Conservation (phyloP, 2,329 filamentous ascomycete genomes). For the Neonectria neomacrospora region DNA sequence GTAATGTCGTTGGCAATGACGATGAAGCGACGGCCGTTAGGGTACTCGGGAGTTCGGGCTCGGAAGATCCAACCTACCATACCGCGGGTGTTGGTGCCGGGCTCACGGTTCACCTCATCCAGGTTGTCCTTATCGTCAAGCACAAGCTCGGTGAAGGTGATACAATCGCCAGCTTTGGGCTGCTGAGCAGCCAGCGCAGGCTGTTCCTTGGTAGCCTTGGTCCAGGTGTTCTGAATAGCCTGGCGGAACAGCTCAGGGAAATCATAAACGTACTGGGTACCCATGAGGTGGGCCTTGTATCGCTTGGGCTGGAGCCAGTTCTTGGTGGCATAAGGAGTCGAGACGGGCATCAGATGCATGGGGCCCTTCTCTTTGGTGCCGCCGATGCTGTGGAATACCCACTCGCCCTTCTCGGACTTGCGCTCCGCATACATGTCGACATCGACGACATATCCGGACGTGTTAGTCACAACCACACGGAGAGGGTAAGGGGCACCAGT, state of each 20-base stretch:
- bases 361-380: conserved; percentile 94
- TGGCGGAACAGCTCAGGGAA: conserved; percentile 99
- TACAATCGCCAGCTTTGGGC: conserved; percentile 87
- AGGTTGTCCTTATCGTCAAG: conserved; percentile 94
- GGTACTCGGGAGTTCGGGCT: conserved; percentile 95
- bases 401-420: conserved; percentile 97
- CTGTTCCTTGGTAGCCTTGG: conserved; percentile 77
- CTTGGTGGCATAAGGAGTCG: conserved; percentile 95
- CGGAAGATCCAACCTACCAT: conserved; percentile 99
- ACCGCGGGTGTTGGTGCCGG: conserved; percentile 93
- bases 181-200: conserved; percentile 81
- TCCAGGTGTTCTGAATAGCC: conserved; percentile 96
- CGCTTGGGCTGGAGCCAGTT: conserved; percentile 98
- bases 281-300: conserved; percentile 99
- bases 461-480: conserved; percentile 97
- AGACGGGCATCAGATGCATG: conserved; percentile 92
- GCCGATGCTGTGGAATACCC: conserved; percentile 98
- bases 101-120: conserved; percentile 92
- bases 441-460: conserved; percentile 96
- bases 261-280: conserved; percentile 98
- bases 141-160: conserved; percentile 93
- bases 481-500: conserved; percentile 90
- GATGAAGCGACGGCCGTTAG: conserved; percentile 89
- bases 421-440: conserved; percentile 98
- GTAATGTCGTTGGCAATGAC: conserved; percentile 99